Evolutionary conservation across 148 eudicot species (phyloP).

Genomic region (Polygonum maritimum): DNA sequence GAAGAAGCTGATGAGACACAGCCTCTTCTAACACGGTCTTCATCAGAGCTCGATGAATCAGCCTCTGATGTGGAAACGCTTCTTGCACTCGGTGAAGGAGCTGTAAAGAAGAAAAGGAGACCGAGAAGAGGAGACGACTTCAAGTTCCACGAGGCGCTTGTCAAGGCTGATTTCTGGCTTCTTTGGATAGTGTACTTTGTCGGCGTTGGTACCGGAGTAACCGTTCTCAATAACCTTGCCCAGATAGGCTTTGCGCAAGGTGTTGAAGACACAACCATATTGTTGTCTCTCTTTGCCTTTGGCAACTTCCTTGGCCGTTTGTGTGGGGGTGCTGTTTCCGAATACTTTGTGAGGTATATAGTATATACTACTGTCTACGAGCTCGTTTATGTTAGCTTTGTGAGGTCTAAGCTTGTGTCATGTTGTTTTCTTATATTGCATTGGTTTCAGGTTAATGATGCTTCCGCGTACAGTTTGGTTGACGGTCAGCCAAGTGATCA

Average conservation of each 20-base stretch:
- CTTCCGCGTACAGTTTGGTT: conserved; percentile 88
- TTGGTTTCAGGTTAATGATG: conserved; percentile 46
- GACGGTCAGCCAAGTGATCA: conserved; percentile 59
- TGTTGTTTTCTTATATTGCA: not conserved
- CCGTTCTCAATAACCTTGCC: conserved; percentile 88
- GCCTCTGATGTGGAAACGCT: conserved; percentile 35
- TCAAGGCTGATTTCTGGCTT: conserved; percentile 97
- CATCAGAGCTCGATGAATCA: conserved; percentile 22
- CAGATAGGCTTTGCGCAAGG: conserved; percentile 83
- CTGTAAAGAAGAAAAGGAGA: conserved; percentile 57
- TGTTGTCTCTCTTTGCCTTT: conserved; percentile 72
- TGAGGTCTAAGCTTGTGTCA: too few relatives aligned
- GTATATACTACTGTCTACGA: conserved; percentile 16
- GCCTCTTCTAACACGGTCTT: not conserved
- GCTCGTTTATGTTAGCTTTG: too few relatives aligned
- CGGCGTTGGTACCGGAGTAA: conserved; percentile 90
- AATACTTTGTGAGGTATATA: conserved; percentile 65
- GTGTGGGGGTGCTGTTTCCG: conserved; percentile 75
- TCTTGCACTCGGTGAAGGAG: conserved; percentile 84
- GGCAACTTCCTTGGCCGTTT: conserved; percentile 83
- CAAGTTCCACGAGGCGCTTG: conserved; percentile 57
- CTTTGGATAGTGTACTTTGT: conserved; percentile 72
- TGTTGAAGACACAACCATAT: conserved; percentile 45
- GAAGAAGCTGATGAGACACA: too few relatives aligned
- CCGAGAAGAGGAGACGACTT: conserved; percentile 93